Base-by-base conservation (phyloP, 768 basidiomycete genomes). In the Amanita jacksonii region DNA sequence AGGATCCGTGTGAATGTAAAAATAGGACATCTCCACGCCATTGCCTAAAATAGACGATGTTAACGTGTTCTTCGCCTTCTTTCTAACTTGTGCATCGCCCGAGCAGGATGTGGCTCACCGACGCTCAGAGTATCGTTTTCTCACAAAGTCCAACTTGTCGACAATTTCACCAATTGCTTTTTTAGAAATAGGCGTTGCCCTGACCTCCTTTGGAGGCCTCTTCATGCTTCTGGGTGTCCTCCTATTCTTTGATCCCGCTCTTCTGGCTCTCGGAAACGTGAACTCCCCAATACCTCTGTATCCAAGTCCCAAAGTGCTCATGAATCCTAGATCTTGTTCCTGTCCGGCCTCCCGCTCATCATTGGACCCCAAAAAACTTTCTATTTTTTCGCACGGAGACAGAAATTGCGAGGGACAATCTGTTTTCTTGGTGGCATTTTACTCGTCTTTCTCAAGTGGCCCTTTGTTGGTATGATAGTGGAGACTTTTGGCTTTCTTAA, bases 401-500 rank as follows among this genome's bases (percentile, higher is more conserved):
- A 98, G 63, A 99, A 99, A 64, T 65, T 97, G 51, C 78, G 96
- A 13, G 96, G 96, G 34, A 85, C 88, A 4, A 50, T 74, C 38
- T 92, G 89, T 60, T 94, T 94, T 70, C 59, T 94, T 31, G 87
- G 86, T 23, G 91, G 91, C 12, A 84, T 98, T 51, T 58, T 90
- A 12, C 81, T 99, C 49, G 92, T 98, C 12, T 99, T 99, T 64
- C 52, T 87, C 61, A 97, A 93, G 62, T 88, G 91, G 78, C 92
- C 94, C 1, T 91, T 96, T 64, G 63, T 91, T 49, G 96, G 96
- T 30, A 82, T 98, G 66, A 58, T 90, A 39, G 78, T 99, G 35
- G 94, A 99, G 65, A 90, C 83, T 5, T 91, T 98, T 60, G 96
- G 96, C 15, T 99, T 99, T 68, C 65, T 98, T 55, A 97, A 96